Evolutionary conservation across 2,329 filamentous ascomycete genomes (phyloP), one percentile per base, ranked within the genome.

Genomic region (Chaetomium globosum): DNA sequence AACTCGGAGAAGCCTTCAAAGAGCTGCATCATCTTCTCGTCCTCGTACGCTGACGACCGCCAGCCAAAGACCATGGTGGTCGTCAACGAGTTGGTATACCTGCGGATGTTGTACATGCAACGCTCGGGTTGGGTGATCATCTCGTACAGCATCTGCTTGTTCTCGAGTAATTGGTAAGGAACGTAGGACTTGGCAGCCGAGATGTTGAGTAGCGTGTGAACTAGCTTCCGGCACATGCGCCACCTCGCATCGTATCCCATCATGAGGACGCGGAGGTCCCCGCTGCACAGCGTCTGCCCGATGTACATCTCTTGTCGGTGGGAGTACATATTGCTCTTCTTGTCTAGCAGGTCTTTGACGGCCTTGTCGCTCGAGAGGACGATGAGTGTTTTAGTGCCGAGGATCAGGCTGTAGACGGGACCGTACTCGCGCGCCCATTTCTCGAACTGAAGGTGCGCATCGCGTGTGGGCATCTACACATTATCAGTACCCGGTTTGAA

Each of bases 141-240:
- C 7, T 81, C 80, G 53, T 66, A 76, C 23, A 85, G 74, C 82
- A 87, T 82, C 58, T 81, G 79, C 69, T 81, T 83, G 72, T 81
- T 83, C 71, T 87, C 84, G 2, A 86, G 76, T 56, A 82, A 78
- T 68, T 86, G 83, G 67, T 85, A 86, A 1, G 81, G 78, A 2
- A 85, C 77, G 64, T 87, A 87, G 9, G 75, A 74, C 61, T 76
- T 78, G 3, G 81, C 77, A 0, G 78, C 76, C 0, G 75, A 79
- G 59, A 81, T 72, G 67, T 84, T 83, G 31, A 85, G 78, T 1
- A 82, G 75, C 2, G 73, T 75, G 69, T 84, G 82, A 3, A 68
- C 67, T 31, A 71, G 65, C 66, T 72, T 72, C 64, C 71, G 71
- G 67, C 66, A 67, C 65, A 67, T 67, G 60, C 69, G 69, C 71